Conservation (phyloP, 495 filamentous ascomycete species). For the Thozetella sp. region DNA sequence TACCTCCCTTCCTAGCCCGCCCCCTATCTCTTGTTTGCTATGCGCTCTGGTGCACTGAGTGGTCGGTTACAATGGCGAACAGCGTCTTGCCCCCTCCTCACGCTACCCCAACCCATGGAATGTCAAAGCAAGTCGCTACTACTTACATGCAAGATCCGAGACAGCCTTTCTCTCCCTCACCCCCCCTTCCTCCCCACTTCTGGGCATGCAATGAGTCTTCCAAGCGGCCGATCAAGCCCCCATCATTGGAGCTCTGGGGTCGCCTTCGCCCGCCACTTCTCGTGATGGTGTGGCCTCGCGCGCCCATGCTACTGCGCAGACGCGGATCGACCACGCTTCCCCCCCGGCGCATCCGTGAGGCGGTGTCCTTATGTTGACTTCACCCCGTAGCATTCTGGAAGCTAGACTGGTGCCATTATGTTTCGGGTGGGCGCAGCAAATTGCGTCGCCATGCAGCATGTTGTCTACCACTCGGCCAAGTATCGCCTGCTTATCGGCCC, state of each 20-base stretch:
- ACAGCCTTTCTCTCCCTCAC: not conserved
- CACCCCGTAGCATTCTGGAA: not conserved
- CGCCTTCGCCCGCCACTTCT: not conserved
- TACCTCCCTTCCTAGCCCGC: not conserved
- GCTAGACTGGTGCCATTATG: not conserved
- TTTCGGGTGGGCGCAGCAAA: not conserved
- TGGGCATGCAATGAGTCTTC: not conserved
- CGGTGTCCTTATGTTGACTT: not conserved
- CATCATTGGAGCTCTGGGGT: not conserved
- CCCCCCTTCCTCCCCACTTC: not conserved
- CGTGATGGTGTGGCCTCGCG: not conserved
- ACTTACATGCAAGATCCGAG: not conserved
- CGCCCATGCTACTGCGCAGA: not conserved
- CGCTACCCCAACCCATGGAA: not conserved
- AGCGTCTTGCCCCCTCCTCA: not conserved
- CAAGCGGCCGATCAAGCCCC: not conserved
- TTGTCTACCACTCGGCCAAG: not conserved
- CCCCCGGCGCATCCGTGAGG: not conserved
- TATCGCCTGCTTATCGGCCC: not conserved
- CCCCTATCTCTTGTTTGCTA: slow-evolving; percentile 1
- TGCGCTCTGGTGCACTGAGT: not conserved
- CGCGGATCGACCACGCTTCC: not conserved
- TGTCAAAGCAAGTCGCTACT: not conserved
- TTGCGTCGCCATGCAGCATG: not conserved
- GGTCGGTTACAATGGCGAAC: not conserved